Conservation (phyloP, 2,329 filamentous ascomycete genomes). For the Exophiala mesophila region DNA sequence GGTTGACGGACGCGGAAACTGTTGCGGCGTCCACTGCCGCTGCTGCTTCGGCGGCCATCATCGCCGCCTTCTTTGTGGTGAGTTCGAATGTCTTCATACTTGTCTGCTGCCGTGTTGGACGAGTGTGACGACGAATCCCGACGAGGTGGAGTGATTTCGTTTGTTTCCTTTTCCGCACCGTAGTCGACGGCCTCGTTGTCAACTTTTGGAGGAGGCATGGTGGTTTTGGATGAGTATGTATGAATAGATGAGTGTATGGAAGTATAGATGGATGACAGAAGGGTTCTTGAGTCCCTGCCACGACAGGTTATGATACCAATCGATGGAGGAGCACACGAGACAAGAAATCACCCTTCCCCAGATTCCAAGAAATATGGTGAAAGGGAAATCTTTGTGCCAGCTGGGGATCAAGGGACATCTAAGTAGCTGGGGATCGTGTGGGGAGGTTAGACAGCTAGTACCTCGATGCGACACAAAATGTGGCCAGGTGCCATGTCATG, state of each 20-base stretch:
- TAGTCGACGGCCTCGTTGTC: conserved; percentile 11
- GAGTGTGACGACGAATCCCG: background rate
- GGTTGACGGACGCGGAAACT: conserved; percentile 3
- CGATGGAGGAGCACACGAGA: background rate
- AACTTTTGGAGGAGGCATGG: conserved; percentile 10
- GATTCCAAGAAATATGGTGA: background rate
- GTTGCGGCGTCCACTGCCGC: background rate
- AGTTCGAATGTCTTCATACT: conserved; percentile 1
- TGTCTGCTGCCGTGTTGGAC: background rate
- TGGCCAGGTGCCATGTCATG: too few species aligned
- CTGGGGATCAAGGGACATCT: background rate
- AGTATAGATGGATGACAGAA: too few species aligned
- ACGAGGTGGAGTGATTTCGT: background rate
- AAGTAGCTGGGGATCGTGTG: background rate
- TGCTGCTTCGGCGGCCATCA: conserved; percentile 3
- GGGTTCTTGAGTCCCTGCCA: conserved; percentile 62
- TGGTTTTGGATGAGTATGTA: background rate
- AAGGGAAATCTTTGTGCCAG: background rate
- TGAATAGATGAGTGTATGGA: too few species aligned
- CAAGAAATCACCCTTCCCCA: background rate
- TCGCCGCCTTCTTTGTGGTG: conserved; percentile 3
- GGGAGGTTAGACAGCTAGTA: too few species aligned
- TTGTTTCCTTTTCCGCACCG: conserved; percentile 1
- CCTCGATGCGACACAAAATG: too few species aligned
- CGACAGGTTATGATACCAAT: conserved; percentile 37